These are phyloP conservation scores for Colletotrichum paranaense DNA, from an alignment of 2,329 filamentous ascomycete genomes.

Conservation along the genomic window DNA sequence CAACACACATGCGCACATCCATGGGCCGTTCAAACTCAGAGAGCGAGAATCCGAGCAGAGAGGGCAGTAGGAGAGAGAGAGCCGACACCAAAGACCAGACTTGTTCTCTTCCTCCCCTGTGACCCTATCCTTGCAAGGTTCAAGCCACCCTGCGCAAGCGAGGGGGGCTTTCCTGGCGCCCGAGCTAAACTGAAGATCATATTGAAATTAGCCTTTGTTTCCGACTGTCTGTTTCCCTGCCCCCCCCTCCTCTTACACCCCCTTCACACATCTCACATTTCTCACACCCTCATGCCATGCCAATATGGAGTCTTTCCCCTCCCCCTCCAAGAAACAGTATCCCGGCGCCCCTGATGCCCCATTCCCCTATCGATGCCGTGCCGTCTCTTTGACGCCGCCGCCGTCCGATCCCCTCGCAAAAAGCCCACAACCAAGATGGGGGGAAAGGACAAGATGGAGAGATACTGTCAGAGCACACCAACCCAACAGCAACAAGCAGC, in stretches of 20 bases:
- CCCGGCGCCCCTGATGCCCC: constrained; percentile 21
- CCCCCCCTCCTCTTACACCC: background rate
- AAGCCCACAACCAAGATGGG: background rate
- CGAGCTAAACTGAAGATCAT: constrained; percentile 36
- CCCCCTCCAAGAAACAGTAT: constrained; percentile 19
- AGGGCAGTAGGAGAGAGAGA: constrained; percentile 14
- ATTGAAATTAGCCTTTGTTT: constrained; percentile 38
- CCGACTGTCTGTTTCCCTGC: constrained; percentile 35
- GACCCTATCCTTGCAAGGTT: constrained; percentile 29
- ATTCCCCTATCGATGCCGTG: constrained; percentile 19
- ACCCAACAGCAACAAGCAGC: background rate
- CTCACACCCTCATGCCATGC: constrained; percentile 20
- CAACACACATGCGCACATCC: background rate
- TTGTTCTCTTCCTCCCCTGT: background rate
- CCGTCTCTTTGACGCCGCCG: constrained; percentile 24
- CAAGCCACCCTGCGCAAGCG: constrained; percentile 37
- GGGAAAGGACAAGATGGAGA: background rate
- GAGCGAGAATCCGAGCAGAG: constrained; percentile 14
- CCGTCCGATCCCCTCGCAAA: constrained; percentile 12
- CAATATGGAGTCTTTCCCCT: constrained; percentile 20
- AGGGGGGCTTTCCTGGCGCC: constrained; percentile 36
- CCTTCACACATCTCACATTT: constrained; percentile 6
- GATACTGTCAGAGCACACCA: constrained; percentile 13
- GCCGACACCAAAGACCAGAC: constrained; percentile 5
- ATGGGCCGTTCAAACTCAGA: background rate